These are phyloP conservation scores for Carallia pectinifolia DNA, from an alignment of 345 rosid species.

Conservation along the genomic window DNA sequence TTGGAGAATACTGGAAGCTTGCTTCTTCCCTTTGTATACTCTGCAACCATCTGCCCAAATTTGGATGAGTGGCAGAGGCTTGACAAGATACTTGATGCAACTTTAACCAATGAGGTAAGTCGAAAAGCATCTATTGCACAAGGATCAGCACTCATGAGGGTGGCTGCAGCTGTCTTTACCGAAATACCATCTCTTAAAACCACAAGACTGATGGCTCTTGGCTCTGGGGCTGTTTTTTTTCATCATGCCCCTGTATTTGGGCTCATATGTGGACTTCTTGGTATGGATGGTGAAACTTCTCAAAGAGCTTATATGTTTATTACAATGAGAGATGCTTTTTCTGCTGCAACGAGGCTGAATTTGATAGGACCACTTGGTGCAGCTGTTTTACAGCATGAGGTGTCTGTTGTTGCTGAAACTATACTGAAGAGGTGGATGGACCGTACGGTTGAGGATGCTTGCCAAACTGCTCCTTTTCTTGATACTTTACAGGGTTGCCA, in stretches of 20 bases:
- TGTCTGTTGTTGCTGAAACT: conserved; percentile 58
- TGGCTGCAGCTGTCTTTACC: conserved; percentile 62
- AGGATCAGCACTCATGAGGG: conserved; percentile 79
- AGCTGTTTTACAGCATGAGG: conserved; percentile 73
- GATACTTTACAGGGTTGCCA: conserved; percentile 81
- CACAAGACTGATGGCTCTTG: conserved; percentile 45
- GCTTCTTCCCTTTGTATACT: conserved; percentile 73
- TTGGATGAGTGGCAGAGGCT: conserved; percentile 50
- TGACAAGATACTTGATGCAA: conserved; percentile 56
- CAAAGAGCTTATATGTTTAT: conserved; percentile 82
- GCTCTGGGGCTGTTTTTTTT: conserved; percentile 35
- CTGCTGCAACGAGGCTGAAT: conserved; percentile 89
- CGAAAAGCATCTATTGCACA: conserved; percentile 71
- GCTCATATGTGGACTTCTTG: conserved; percentile 67
- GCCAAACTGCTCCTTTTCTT: conserved; percentile 79
- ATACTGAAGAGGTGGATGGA: conserved; percentile 57
- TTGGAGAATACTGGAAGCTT: conserved; percentile 73
- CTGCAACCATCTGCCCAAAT: conserved; percentile 47
- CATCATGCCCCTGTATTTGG: conserved; percentile 92
- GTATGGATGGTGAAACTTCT: conserved; percentile 53
- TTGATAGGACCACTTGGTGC: conserved; percentile 77
- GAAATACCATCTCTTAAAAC: conserved; percentile 56
- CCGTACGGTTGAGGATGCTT: conserved; percentile 65
- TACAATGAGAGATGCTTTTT: conserved; percentile 68
- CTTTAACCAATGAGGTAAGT: conserved; percentile 65